These are phyloP conservation scores for Dipteronia sinensis DNA, from an alignment of 345 rosid species.

Conservation along the genomic window DNA sequence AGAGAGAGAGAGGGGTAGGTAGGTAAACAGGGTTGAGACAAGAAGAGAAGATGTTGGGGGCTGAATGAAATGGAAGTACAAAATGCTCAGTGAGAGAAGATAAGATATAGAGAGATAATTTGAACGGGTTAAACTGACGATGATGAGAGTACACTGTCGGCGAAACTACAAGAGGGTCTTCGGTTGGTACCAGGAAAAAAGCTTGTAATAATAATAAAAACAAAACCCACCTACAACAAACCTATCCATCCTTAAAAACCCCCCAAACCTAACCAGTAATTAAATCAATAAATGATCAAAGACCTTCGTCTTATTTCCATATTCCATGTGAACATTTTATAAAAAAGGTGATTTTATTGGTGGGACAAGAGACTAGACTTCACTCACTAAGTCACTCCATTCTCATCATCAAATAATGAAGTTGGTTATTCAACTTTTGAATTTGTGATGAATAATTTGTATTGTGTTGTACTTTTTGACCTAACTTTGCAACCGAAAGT, in stretches of 20 bases:
- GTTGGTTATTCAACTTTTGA: not conserved
- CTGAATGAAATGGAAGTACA: not conserved
- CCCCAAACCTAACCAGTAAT: constrained; percentile 4
- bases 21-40: not conserved
- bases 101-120: not conserved
- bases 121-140: not conserved
- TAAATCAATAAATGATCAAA: not conserved
- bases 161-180: constrained; percentile 12
- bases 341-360: not conserved
- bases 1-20: not conserved
- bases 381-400: not conserved
- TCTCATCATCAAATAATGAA: not conserved
- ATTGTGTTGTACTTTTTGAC: not conserved
- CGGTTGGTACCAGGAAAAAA: not conserved
- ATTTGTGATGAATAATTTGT: not conserved
- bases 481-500: not conserved
- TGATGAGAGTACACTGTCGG: constrained; percentile 23
- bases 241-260: constrained; percentile 1
- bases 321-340: too few species aligned
- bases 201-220: not conserved
- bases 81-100: not conserved
- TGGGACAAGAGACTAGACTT: constrained; percentile 8
- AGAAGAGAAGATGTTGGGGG: not conserved
- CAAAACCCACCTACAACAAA: not conserved
- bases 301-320: not conserved